Evolutionary conservation across 805 yeast genomes (phyloP), one percentile per base, ranked within the genome.

Genomic region (Sugiyamaella boreocaroliniensis): DNA sequence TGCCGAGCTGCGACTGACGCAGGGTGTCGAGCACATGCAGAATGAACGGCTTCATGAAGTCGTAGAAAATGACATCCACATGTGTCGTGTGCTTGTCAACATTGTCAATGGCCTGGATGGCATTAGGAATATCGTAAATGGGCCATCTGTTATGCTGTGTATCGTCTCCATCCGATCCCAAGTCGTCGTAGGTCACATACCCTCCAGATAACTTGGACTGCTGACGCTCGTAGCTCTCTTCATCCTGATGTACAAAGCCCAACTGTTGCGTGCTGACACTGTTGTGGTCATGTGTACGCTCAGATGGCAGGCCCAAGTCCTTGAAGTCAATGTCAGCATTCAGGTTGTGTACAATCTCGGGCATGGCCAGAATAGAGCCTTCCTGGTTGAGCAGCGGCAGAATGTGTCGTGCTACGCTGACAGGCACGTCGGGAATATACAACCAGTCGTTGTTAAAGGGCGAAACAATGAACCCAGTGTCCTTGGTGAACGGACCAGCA

Each of bases 361-460:
- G 47, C 34, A 4, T 29, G 20, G 48, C 15, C 4, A 66, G 26
- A 41, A 82, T 76, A 78, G 81, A 6, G 71, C 74, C 4, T 75
- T 76, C 16, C 14, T 74, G 69, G 63, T 90, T 90, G 55, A 90
- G 72, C 40, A 75, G 72, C 0, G 72, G 70, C 7, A 81, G 74
- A 0, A 89, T 70, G 53, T 70, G 65, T 7, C 71, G 55, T 0
- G 95, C 96, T 4, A 82, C 62, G 1, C 68, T 55, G 50, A 75
- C 72, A 0, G 93, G 87, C 1, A 90, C 66, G 5, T 76, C 71
- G 1, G 76, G 71, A 12, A 90, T 66, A 48, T 76, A 80, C 32
- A 75, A 78, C 97, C 97, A 92, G 42, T 76, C 76, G 63, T 89
- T 89, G 50, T 79, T 75, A 68, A 89, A 90, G 0, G 98, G 97